Evolutionary conservation across 148 eudicot genomes (phyloP), one percentile per base, ranked within the genome.

Genomic region (Gaultheria prostrata): DNA sequence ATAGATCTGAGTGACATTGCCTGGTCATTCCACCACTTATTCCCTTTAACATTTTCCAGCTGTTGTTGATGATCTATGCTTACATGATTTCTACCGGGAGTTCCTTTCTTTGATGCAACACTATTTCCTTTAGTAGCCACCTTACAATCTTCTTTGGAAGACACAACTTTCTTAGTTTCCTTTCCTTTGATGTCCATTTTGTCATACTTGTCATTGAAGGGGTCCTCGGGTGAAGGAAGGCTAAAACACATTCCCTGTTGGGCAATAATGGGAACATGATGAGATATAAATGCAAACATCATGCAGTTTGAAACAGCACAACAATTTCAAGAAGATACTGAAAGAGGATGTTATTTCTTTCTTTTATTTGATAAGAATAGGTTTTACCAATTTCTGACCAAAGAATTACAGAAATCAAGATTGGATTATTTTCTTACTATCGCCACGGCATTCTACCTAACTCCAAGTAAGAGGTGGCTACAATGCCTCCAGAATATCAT

Each of bases 181-280:
- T 84, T 89, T 33, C 13, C 76, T 30, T 79, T 67, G 48, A 54
- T 26, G 77, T 87, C 90, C 26, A 67, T 28, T 74, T 83, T 91
- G n/a, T 87, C 92, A 48, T 84, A 82, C 30, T 87, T 88, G 26
- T 94, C 98, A 87, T 96, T 96, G 84, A 84, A 94, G 53, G 98
- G 99, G 80, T 96, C 93, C 83, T 94, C 95, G 1, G 83, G 91
- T 11, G 94, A 89, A 43, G 99, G 99, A 82, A 96, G 95, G 88
- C 95, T 96, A 89, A 85, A 96, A 84, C 99, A 96, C 98, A 96
- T 96, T 11, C 99, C 99, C 98, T 96, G 76, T 15, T 84, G 61
- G 76, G 56, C 8, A 33, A 76, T 49, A 69, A 85, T 69, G 78
- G 56, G 30, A 32, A n/a, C 24, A 35, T 18, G 50, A 1, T 17